phyloP scores from a whole-genome alignment of 352 stramenopile species.

The Phytophthora sansomeana region DNA sequence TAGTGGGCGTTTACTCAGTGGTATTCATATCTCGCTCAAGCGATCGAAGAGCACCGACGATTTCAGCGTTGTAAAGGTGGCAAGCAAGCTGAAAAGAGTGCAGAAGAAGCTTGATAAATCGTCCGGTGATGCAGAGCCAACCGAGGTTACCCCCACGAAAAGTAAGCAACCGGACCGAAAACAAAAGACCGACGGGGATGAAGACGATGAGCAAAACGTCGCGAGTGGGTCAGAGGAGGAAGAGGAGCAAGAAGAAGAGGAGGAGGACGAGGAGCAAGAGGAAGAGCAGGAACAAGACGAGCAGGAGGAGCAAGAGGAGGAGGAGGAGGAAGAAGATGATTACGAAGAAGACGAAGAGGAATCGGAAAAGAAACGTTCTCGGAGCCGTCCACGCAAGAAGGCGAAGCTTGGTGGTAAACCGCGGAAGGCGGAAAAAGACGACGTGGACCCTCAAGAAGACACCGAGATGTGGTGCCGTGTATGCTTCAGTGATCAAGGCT shows the following conservation, averaged over 20 bases:
- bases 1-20: conserved; percentile 27
- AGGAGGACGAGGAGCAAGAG: conserved; percentile 44
- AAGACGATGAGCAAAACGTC: conserved; percentile 45
- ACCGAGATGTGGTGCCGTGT: conserved; percentile 91
- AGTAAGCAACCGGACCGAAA: conserved; percentile 16
- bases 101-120: conserved; percentile 52
- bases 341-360: conserved; percentile 52
- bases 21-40: conserved; percentile 57
- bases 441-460: conserved; percentile 71
- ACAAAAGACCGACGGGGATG: conserved; percentile 28
- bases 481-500: conserved; percentile 90
- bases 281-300: conserved; percentile 30
- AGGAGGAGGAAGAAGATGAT: conserved; percentile 57
- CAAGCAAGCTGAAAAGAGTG: conserved; percentile 47
- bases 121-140: conserved; percentile 10
- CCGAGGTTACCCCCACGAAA: conserved; percentile 19
- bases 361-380: conserved; percentile 40
- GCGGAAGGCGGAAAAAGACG: conserved; percentile 27
- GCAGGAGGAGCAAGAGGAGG: conserved; percentile 51
- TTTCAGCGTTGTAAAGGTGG: conserved; percentile 52
- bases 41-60: conserved; percentile 23
- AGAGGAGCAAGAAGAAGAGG: conserved; percentile 42
- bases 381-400: conserved; percentile 46
- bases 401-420: conserved; percentile 32
- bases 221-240: conserved; percentile 50